Evolutionary conservation across 495 filamentous ascomycete genomes (phyloP), one percentile per base, ranked within the genome.

Genomic region (Aspergillus biplanus): DNA sequence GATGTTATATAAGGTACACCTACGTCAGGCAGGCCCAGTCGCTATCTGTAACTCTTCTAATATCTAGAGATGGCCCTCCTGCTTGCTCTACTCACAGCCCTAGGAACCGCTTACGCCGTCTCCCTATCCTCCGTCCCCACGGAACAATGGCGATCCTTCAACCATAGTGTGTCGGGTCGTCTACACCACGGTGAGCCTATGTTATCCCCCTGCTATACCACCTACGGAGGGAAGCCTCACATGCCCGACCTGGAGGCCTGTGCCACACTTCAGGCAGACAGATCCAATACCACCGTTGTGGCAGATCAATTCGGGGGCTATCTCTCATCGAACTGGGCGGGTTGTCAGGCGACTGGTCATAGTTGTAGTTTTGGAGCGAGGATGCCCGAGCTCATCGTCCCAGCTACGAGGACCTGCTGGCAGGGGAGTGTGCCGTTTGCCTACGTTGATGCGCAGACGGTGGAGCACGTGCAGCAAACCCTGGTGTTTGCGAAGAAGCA

Each of bases 401-500:
- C 48, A 6, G 5, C 35, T 6, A 18, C 15, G 11, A n/a, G 56
- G n/a, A 27, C 4, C 0, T 59, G 62, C 15, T 12, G 32, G 37
- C 62, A 64, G 48, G 62, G 62, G 11, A 59, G 56, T 37, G 56
- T 64, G 8, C 56, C 62, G 6, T 9, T 13, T 6, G 59, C 59
- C 21, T 64, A 64, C 35, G 56, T 64, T 21, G 56, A 64, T 33
- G 62, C 49, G 6, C 7, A 34, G 21, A 47, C 16, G 2, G 56
- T 65, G 2, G 50, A 60, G 15, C 37, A 65, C 33, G 42, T 60
- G 7, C 56, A 16, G 54, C 44, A 54, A 62, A 54, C n/a, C 16
- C 18, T 61, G 44, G 49, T 16, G 1, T 70, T 70, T 54, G 67
- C 67, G 13, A 54, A 33, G 13, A 16, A 59, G 58, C 13, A 64